These are phyloP conservation scores for Calocybe gambosa DNA, from an alignment of 1,284 basidiomycete genomes.

Conservation along the genomic window DNA sequence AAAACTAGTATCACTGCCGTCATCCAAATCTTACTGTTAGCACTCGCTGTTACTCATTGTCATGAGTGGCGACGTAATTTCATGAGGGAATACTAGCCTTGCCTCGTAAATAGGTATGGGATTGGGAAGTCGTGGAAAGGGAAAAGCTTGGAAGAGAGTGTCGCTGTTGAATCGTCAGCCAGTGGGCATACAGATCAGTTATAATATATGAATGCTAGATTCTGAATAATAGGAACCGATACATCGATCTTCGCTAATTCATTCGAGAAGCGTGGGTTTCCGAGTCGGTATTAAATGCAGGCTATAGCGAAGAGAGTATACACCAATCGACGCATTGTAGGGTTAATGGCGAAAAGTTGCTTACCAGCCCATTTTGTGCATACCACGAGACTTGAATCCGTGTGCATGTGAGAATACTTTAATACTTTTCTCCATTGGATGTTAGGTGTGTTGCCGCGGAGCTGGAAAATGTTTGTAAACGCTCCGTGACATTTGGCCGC, in stretches of 20 bases:
- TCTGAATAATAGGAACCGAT: neutral
- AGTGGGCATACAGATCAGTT: no score
- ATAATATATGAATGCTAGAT: no score
- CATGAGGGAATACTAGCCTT: no score
- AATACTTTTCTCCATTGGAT: neutral
- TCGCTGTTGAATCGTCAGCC: no score
- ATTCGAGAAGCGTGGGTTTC: neutral
- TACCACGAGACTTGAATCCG: neutral
- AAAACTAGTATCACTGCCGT: neutral
- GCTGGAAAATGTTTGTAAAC: neutral
- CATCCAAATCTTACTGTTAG: neutral
- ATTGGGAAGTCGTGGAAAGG: no score
- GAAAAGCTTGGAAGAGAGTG: no score
- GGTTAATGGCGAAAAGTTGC: neutral
- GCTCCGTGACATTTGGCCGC: neutral
- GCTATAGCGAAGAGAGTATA: neutral
- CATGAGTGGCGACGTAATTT: neutral
- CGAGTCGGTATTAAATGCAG: neutral
- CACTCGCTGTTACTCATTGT: neutral
- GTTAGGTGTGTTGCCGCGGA: neutral
- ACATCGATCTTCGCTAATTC: neutral
- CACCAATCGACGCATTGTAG: neutral
- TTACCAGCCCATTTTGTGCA: neutral
- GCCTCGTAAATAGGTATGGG: no score
- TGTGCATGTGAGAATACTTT: slow-evolving; percentile 5